These are phyloP conservation scores for Ophiognomonia clavigignenti-juglandacearum DNA, from an alignment of 2,329 filamentous ascomycete species.

Conservation along the genomic window DNA sequence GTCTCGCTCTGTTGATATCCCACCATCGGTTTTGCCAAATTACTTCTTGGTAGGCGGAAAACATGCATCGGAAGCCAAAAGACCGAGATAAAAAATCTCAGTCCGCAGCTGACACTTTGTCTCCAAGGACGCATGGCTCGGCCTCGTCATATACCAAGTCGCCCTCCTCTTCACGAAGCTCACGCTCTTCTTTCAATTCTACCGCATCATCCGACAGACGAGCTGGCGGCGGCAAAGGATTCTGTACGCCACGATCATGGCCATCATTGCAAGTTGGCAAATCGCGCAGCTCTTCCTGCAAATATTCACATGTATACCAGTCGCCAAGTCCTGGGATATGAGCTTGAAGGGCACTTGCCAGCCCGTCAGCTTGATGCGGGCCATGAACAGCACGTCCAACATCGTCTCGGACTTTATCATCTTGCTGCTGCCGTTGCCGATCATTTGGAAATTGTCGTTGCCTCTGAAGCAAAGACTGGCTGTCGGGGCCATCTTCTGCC, in stretches of 20 bases:
- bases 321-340: constrained; percentile 2
- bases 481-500: constrained; percentile 2
- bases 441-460: constrained; percentile 4
- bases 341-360: background rate
- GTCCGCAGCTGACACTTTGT: background rate
- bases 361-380: background rate
- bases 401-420: constrained; percentile 9
- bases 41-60: background rate
- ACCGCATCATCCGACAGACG: constrained; percentile 5
- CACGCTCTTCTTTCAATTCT: constrained; percentile 10
- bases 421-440: constrained; percentile 5
- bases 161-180: constrained; percentile 3
- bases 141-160: constrained; percentile 7
- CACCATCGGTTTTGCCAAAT: background rate
- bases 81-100: background rate
- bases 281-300: constrained; percentile 1
- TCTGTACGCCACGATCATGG: background rate
- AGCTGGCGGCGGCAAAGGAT: background rate
- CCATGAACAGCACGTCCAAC: constrained; percentile 2
- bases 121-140: constrained; percentile 2
- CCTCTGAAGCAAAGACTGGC: background rate
- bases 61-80: too few relatives aligned
- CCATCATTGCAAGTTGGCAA: constrained; percentile 1
- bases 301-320: constrained; percentile 3
- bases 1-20: constrained; percentile 14